Conservation (phyloP, 495 filamentous ascomycete species). For the Penicillium ochrochloron region DNA sequence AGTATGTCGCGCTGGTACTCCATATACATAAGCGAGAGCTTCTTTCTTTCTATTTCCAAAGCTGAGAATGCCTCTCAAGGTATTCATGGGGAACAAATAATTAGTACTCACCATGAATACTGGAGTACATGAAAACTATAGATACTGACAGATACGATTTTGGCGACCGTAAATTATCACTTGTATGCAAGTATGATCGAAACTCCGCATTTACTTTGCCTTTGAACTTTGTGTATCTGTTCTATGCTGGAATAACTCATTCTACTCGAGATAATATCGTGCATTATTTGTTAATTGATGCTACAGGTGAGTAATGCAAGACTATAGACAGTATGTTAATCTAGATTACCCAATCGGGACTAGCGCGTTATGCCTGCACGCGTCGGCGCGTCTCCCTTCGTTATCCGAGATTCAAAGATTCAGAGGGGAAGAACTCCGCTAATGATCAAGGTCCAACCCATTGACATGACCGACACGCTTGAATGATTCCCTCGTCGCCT, state of each 20-base stretch:
- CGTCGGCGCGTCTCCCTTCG: conserved; percentile 35
- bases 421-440: conserved; percentile 23
- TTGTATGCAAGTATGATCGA: neutral
- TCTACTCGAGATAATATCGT: neutral
- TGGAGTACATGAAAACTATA: too few relatives aligned
- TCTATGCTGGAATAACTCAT: neutral
- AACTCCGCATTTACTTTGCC: neutral
- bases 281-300: neutral
- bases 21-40: too few relatives aligned
- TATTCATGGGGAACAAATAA: too few relatives aligned
- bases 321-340: neutral
- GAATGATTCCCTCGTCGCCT: conserved; percentile 45
- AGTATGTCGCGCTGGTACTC: too few relatives aligned
- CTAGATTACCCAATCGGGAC: conserved; percentile 29
- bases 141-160: too few relatives aligned
- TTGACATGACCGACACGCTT: conserved; percentile 27
- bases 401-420: conserved; percentile 23
- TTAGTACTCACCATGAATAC: too few relatives aligned
- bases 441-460: conserved; percentile 10
- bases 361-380: conserved; percentile 40
- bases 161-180: too few relatives aligned
- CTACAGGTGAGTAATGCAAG: neutral
- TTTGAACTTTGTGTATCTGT: too few relatives aligned
- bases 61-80: too few relatives aligned
- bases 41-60: too few relatives aligned